These are phyloP conservation scores for Litsea cubeba DNA, from an alignment of 164 flowering plant genomes.

Conservation along the genomic window DNA sequence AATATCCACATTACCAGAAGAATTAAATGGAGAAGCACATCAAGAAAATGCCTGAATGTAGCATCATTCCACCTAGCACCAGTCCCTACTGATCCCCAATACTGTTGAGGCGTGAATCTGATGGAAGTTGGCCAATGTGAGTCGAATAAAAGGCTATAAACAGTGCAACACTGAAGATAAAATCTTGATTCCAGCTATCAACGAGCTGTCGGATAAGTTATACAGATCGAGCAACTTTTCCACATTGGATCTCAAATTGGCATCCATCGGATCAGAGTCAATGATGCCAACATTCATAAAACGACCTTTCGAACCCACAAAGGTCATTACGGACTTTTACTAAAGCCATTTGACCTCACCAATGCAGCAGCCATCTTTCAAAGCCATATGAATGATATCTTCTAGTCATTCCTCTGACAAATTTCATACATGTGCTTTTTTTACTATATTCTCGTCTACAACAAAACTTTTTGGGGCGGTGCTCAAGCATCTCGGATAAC, in stretches of 20 bases:
- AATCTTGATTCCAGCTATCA: background rate
- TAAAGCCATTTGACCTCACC: background rate
- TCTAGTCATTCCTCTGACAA: background rate
- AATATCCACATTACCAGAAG: background rate
- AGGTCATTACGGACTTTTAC: background rate
- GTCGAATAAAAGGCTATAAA: background rate
- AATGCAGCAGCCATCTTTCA: background rate
- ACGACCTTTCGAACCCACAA: background rate
- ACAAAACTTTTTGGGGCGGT: too few relatives aligned
- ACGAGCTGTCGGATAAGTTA: background rate
- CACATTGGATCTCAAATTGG: background rate
- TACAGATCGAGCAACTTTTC: background rate
- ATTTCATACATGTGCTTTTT: background rate
- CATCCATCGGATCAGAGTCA: background rate
- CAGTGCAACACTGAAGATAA: background rate
- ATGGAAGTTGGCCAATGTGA: background rate
- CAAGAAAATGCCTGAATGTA: background rate
- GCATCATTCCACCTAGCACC: background rate
- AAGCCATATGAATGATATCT: background rate
- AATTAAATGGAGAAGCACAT: background rate
- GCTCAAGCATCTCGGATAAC: background rate
- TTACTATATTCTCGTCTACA: too few relatives aligned
- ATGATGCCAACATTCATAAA: background rate
- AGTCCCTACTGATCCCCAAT: background rate
- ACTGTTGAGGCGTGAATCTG: background rate